Conservation (phyloP, 2,329 filamentous ascomycete species). For the Trichoderma atrobrunneum region DNA sequence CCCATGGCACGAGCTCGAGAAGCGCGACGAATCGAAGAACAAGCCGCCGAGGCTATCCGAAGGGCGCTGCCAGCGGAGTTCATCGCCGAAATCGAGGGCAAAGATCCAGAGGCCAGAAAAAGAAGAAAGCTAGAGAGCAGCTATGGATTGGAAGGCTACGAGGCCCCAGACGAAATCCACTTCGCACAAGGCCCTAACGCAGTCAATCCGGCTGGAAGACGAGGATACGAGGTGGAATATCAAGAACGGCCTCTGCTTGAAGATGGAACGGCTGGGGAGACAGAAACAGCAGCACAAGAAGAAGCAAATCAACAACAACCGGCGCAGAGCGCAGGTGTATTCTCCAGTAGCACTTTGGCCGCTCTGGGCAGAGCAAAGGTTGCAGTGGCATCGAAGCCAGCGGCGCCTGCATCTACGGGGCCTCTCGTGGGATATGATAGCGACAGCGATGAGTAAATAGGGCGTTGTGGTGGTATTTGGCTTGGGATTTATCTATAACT, state of each 20-base stretch:
- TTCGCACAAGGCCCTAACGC: slow-evolving; percentile 75
- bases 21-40: slow-evolving; percentile 84
- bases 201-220: slow-evolving; percentile 56
- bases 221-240: slow-evolving; percentile 62
- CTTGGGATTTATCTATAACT: slow-evolving; percentile 19
- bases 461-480: slow-evolving; percentile 23
- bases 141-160: slow-evolving; percentile 87
- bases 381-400: slow-evolving; percentile 52
- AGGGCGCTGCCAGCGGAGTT: slow-evolving; percentile 85
- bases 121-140: slow-evolving; percentile 83
- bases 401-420: slow-evolving; percentile 55
- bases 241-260: slow-evolving; percentile 59
- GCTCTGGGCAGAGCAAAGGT: slow-evolving; percentile 64
- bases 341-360: slow-evolving; percentile 78
- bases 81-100: slow-evolving; percentile 89
- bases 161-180: slow-evolving; percentile 91
- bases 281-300: slow-evolving; percentile 29
- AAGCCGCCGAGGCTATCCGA: slow-evolving; percentile 90
- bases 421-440: slow-evolving; percentile 87
- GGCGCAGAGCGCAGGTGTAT: slow-evolving; percentile 59
- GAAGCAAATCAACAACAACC: slow-evolving; percentile 39
- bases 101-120: slow-evolving; percentile 83
- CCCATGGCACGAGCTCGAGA: slow-evolving; percentile 92
- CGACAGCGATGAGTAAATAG: slow-evolving; percentile 69
- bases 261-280: slow-evolving; percentile 48